phyloP scores from a whole-genome alignment of 371 early-diverging fungal genomes.

The Lichtheimia ramosa region DNA sequence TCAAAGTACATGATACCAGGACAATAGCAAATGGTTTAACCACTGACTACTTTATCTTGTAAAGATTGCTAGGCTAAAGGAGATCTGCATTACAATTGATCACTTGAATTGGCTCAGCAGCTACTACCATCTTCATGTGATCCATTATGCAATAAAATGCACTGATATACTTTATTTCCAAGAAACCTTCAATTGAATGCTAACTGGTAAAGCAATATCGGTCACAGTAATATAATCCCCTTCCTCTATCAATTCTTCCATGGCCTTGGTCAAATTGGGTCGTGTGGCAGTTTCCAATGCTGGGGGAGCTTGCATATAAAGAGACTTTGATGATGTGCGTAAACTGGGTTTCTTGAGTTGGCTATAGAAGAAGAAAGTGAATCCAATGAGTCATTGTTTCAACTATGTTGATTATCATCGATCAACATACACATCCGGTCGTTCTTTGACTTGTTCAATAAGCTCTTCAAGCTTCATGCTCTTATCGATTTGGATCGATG shows the following conservation, averaged over 20 bases:
- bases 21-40: too few species aligned
- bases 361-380: slow-evolving; percentile 28
- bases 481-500: slow-evolving; percentile 41
- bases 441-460: slow-evolving; percentile 73
- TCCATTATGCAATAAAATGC: too few species aligned
- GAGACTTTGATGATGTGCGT: slow-evolving; percentile 52
- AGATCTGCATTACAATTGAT: too few species aligned
- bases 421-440: slow-evolving; percentile 64
- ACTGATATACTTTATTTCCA: slow-evolving; percentile 11
- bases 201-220: slow-evolving; percentile 70
- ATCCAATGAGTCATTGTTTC: background rate
- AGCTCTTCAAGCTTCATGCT: slow-evolving; percentile 64
- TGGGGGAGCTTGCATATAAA: slow-evolving; percentile 85
- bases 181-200: slow-evolving; percentile 45
- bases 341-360: slow-evolving; percentile 82
- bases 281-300: slow-evolving; percentile 68
- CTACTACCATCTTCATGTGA: too few species aligned
- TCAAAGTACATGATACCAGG: too few species aligned
- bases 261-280: slow-evolving; percentile 65
- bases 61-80: too few species aligned
- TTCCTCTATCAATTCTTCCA: slow-evolving; percentile 66
- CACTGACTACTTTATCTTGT: too few species aligned
- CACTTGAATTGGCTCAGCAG: too few species aligned
- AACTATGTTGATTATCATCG: background rate
- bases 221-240: slow-evolving; percentile 74